Percentiles rank a stretch among this genome's conserved stretches.
Evolutionary conservation across 768 basidiomycete species (phyloP).

Genomic region (Russula ochroleuca): DNA sequence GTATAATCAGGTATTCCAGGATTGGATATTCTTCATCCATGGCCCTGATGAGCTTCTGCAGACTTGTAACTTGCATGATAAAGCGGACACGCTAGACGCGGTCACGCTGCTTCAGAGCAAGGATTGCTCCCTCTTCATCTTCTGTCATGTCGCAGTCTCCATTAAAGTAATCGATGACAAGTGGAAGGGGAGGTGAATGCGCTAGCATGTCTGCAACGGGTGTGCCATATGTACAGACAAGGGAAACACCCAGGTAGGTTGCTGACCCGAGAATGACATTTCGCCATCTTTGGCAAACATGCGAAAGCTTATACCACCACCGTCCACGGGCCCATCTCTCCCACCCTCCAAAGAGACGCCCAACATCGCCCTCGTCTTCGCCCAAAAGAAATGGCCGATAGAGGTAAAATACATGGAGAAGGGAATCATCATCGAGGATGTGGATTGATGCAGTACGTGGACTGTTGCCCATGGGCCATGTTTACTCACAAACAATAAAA

Average conservation of each 20-base stretch:
- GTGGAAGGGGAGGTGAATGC: too few species aligned
- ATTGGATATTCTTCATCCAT: background rate
- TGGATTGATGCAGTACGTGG: background rate
- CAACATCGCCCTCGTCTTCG: too few species aligned
- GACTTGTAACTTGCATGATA: too few species aligned
- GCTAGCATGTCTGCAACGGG: background rate
- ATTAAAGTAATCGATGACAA: too few species aligned
- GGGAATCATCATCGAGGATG: too few species aligned
- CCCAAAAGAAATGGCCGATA: too few species aligned
- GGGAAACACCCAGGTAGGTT: background rate
- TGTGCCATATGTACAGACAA: background rate
- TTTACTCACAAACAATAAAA: background rate
- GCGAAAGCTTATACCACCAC: background rate
- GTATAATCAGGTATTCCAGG: background rate
- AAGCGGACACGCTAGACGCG: background rate
- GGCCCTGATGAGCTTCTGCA: background rate
- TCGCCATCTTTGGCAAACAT: background rate
- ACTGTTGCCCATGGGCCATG: background rate
- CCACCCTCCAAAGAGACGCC: background rate
- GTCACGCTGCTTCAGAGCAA: background rate
- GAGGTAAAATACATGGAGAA: too few species aligned
- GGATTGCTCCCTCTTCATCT: too few species aligned
- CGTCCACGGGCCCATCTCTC: background rate
- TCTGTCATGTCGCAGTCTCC: too few species aligned
- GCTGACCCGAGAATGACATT: background rate